Percentiles rank a stretch among this genome's conserved stretches.
Conservation (phyloP, 1,284 basidiomycete genomes). For the Rhizoctonia solani region DNA sequence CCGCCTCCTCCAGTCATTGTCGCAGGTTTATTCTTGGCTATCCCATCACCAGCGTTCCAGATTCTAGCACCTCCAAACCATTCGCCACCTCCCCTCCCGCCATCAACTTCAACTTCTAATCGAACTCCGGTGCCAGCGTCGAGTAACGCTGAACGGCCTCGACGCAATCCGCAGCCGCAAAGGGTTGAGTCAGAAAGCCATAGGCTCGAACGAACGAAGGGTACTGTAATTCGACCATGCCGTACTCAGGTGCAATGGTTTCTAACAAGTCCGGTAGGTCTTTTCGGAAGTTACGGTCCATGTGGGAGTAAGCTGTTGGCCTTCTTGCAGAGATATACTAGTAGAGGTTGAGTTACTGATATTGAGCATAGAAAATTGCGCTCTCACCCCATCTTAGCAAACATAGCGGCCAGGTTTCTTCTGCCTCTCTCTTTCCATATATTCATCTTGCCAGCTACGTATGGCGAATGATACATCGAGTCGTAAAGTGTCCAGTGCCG, state of each 20-base stretch:
- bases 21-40: conserved; percentile 18
- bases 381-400: conserved; percentile 98
- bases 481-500: conserved; percentile 98
- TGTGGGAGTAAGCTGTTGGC: conserved; percentile 92
- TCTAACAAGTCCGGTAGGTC: conserved; percentile 83
- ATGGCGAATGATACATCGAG: conserved; percentile 96
- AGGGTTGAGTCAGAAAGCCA: conserved; percentile 83
- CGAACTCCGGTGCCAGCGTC: conserved; percentile 89
- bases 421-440: conserved; percentile 95
- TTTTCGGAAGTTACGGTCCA: conserved; percentile 93
- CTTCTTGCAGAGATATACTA: conserved; percentile 87
- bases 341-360: background rate
- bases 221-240: conserved; percentile 91
- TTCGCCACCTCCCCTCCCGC: conserved; percentile 39
- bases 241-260: conserved; percentile 93
- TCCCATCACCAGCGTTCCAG: conserved; percentile 32
- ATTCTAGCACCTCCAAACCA: conserved; percentile 38
- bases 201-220: conserved; percentile 90
- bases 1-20: background rate
- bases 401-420: conserved; percentile 84
- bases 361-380: conserved; percentile 19
- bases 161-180: conserved; percentile 92
- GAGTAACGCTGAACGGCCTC: conserved; percentile 88
- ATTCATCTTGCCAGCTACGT: conserved; percentile 92
- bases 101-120: conserved; percentile 80